These are phyloP conservation scores for Trifolium fragiferum DNA, from an alignment of 306 rosid genomes.

Conservation along the genomic window DNA sequence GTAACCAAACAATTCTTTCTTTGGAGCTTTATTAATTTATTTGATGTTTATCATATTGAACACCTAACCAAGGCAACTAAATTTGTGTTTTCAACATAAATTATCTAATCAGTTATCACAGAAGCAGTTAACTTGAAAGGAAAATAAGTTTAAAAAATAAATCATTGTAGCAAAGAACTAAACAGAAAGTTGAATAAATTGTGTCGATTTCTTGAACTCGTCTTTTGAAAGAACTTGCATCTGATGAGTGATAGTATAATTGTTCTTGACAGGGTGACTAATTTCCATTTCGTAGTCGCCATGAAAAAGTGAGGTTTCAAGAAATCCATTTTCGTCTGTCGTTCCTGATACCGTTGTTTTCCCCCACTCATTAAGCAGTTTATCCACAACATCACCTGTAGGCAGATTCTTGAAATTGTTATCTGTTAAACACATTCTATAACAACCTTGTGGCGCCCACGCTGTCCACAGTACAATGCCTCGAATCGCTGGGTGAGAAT, in stretches of 20 bases:
- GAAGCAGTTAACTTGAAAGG: no score
- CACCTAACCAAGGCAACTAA: no score
- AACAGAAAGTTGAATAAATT: not conserved
- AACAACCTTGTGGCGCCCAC: slow-evolving; percentile 59
- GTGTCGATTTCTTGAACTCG: not conserved
- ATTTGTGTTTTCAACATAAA: no score
- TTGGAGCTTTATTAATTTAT: no score
- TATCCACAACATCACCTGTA: slow-evolving; percentile 76
- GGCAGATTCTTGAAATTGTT: slow-evolving; percentile 67
- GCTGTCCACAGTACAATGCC: slow-evolving; percentile 74
- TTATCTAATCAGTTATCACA: no score
- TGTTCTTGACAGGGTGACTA: slow-evolving; percentile 18
- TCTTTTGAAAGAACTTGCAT: slow-evolving; percentile 31
- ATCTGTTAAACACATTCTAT: slow-evolving; percentile 63
- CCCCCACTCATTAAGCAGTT: slow-evolving; percentile 64
- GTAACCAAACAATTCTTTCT: no score
- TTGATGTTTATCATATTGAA: no score
- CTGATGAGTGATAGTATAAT: not conserved
- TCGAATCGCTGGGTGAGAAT: slow-evolving; percentile 62
- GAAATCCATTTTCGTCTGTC: slow-evolving; percentile 40
- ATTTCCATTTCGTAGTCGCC: slow-evolving; percentile 40
- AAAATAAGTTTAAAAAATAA: no score
- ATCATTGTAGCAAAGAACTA: not conserved
- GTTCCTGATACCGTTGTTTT: not conserved
- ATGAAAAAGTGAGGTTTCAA: slow-evolving; percentile 38